Base-by-base conservation (phyloP, 805 yeast species). In the Priceomyces medius region DNA sequence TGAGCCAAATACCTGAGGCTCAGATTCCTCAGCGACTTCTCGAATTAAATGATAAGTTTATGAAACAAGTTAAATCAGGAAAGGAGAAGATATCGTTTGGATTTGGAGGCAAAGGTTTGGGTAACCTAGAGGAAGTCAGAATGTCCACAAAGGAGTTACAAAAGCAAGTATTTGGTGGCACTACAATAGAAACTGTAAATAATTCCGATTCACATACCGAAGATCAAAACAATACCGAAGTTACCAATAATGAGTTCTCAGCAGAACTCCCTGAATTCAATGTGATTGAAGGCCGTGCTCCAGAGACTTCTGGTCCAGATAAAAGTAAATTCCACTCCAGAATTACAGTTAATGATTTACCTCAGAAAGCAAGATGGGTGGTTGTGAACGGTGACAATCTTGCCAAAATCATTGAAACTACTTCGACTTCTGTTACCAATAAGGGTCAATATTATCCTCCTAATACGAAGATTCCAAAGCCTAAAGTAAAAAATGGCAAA, bases 31-130 rank as follows among this genome's bases (percentile, higher is more conserved):
- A 63, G 2, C 71, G 74, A 20, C 65, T 85, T 2, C 41, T 59
- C 13, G 58, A 58, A 10, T 69, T 89, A 57, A 80, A 85, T 0
- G 61, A 68, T 3, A 53, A 62, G 29, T 88, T 86, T 58, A 64
- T 77, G 42, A 70, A 63, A 10, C 87, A 83, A 42, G 71, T 87
- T 45, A 80, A 81, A 47, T 57, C 67, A 2, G 96, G 95, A 0
- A 80, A 82, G 40, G 78, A 67, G 24, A 83, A 74, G 55, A 71
- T 77, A 43, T 74, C 78, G 19, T 77, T 80, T 41, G 99, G 99
- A 0, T 93, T 89, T 66, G 95, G 97, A 3, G 99, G 99, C 16
- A 83, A 85, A 50, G 98, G 98, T 1, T 70, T 90, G 39, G 91
- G 83, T 33, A 84, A 83, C 47, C 65, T 90, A 31, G 90, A 87